These are phyloP conservation scores for Xylariaceae sp. DNA, from an alignment of 2,329 filamentous ascomycete genomes.

Conservation along the genomic window DNA sequence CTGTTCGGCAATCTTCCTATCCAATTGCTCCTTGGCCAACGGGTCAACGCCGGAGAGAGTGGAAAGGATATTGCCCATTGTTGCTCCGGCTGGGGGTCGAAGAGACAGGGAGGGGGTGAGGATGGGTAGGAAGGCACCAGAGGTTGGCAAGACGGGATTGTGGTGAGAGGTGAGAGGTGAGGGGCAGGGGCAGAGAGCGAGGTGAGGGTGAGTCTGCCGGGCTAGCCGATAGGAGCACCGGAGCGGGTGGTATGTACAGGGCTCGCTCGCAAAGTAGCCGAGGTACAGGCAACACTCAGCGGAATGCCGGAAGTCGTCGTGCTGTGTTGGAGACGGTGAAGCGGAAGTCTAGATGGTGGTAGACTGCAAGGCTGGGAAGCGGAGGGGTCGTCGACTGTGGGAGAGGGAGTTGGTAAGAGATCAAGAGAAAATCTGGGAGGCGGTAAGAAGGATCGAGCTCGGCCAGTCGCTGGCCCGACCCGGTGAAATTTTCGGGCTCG, in stretches of 20 bases:
- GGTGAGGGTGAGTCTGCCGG: not conserved
- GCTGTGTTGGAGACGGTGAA: too few species aligned
- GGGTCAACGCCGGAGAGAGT: slow-evolving; percentile 37
- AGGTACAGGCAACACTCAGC: too few species aligned
- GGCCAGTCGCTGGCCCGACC: slow-evolving; percentile 7
- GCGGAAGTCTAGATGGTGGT: too few species aligned
- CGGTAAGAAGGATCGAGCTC: slow-evolving; percentile 13
- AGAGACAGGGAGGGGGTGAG: not conserved
- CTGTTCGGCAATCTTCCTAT: slow-evolving; percentile 38
- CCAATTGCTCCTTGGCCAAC: slow-evolving; percentile 33
- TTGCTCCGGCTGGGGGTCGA: slow-evolving; percentile 5
- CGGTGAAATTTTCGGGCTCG: slow-evolving; percentile 13
- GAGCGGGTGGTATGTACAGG: not conserved
- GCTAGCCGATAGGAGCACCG: not conserved
- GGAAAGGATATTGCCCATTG: slow-evolving; percentile 41
- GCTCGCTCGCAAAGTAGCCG: not conserved
- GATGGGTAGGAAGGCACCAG: not conserved
- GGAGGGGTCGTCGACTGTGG: not conserved
- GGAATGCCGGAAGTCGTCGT: too few species aligned
- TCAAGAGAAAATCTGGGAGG: slow-evolving; percentile 16
- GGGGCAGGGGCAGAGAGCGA: not conserved
- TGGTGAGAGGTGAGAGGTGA: not conserved
- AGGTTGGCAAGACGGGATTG: not conserved
- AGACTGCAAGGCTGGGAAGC: not conserved
- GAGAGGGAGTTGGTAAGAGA: slow-evolving; percentile 5